Conservation (phyloP, 805 yeast genomes). For the Yarrowia sp. region DNA sequence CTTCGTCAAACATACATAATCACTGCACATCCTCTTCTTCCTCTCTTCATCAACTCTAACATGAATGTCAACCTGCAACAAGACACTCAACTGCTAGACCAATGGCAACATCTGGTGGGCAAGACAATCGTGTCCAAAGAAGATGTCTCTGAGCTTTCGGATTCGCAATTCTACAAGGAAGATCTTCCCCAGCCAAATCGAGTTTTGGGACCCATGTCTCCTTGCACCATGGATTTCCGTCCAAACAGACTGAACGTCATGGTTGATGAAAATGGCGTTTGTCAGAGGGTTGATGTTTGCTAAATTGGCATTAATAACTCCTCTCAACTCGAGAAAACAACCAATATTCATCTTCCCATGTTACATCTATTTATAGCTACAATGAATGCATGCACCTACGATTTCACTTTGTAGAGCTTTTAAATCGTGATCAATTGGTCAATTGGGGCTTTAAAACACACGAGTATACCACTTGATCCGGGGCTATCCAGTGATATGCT, state of each 20-base stretch:
- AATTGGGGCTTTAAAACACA: too few relatives aligned
- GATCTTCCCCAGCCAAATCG: constrained; percentile 3
- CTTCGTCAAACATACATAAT: too few relatives aligned
- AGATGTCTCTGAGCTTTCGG: neutral
- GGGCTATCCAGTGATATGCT: too few relatives aligned
- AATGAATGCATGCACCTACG: too few relatives aligned
- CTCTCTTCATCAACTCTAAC: neutral
- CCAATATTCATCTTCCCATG: neutral
- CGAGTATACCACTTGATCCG: too few relatives aligned
- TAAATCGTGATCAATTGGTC: too few relatives aligned
- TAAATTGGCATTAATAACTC: neutral
- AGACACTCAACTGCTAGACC: neutral
- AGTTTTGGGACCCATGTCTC: neutral
- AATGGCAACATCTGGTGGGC: constrained; percentile 8
- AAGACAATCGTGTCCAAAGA: constrained; percentile 5
- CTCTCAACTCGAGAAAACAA: too few relatives aligned
- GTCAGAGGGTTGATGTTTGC: neutral
- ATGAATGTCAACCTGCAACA: neutral
- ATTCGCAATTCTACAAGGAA: neutral
- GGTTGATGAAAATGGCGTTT: neutral
- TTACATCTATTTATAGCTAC: too few relatives aligned
- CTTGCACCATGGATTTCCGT: constrained; percentile 6
- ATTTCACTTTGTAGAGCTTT: too few relatives aligned
- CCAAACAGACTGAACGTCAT: neutral
- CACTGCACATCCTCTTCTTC: neutral